Evolutionary conservation across 495 filamentous ascomycete species (phyloP), one percentile per base, ranked within the genome.

Genomic region (Trichoderma virens): DNA sequence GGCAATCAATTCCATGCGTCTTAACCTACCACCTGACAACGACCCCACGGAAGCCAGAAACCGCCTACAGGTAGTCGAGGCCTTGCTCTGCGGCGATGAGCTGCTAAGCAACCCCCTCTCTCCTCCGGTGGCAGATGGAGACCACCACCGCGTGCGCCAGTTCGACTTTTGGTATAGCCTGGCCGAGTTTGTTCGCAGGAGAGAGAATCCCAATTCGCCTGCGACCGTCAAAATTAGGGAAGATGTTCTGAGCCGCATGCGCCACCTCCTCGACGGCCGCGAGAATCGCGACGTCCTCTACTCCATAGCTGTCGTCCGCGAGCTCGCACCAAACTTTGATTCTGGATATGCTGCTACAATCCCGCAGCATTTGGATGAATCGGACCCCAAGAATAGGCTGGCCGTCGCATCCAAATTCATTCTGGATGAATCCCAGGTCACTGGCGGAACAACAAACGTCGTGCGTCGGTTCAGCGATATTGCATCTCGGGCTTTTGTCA

Each of bases 251-350:
- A 70, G 67, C 4, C 78, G 78, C 7, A 82, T 88, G 70, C 86
- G 91, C 51, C 79, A 80, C 43, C 75, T 93, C 5, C 81, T 96
- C 9, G 87, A 92, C 65, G 87, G 85, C 63, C 82, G 85, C 23
- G 92, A 97, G 76, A 93, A 93, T 69, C 86, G 92, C n/a, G 92
- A 97, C 67, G 90, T 95, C 8, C 82, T 96, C 35, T 97, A 97
- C 72, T 93, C 90, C 14, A 87, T 97, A 65, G 89, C 89, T 28
- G 85, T 96, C 61, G 85, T 88, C 11, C 85, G 92, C 23, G 85
- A 90, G 67, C 80, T 90, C 41, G 88, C 90, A 31, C 82, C 83
- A 41, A 84, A 86, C 20, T 83, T 81, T 79, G 43, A 90, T 79
- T 63, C 89, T 81, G 70, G 85, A 82, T 67, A 85, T 79, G 70